phyloP scores from a whole-genome alignment of 257 asterid species.

The Fraxinus americana region DNA sequence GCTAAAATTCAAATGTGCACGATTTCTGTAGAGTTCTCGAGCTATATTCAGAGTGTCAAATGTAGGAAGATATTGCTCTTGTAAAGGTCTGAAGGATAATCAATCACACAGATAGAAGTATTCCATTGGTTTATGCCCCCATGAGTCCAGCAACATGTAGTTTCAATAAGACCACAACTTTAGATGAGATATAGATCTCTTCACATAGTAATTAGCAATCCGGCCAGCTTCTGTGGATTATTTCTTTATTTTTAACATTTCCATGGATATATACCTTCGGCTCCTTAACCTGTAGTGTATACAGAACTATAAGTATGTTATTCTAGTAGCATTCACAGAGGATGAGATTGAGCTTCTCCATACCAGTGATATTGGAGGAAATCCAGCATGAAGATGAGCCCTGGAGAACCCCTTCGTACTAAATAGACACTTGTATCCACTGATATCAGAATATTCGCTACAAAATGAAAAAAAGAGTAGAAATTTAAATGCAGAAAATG shows the following conservation, averaged over 20 bases:
- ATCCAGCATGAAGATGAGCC: slow-evolving; percentile 46
- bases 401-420: slow-evolving; percentile 67
- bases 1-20: neutral
- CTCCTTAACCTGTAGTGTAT: slow-evolving; percentile 48
- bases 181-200: slow-evolving; percentile 15
- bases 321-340: neutral
- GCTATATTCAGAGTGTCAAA: neutral
- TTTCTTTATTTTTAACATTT: slow-evolving; percentile 41
- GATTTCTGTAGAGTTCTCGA: neutral
- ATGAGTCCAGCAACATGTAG: neutral
- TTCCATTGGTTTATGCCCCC: neutral
- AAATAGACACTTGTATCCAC: slow-evolving; percentile 74
- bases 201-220: slow-evolving; percentile 51
- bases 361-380: slow-evolving; percentile 82
- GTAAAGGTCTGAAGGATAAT: neutral
- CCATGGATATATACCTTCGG: slow-evolving; percentile 77
- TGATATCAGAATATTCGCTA: slow-evolving; percentile 70
- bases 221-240: slow-evolving; percentile 58
- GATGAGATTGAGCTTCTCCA: slow-evolving; percentile 11
- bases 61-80: neutral
- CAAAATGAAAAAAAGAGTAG: slow-evolving; percentile 17
- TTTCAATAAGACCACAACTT: neutral
- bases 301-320: slow-evolving; percentile 7
- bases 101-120: neutral
- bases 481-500: neutral